Evolutionary conservation across 352 stramenopile species (phyloP).

Genomic region (Phytophthora macrochlamydospora): DNA sequence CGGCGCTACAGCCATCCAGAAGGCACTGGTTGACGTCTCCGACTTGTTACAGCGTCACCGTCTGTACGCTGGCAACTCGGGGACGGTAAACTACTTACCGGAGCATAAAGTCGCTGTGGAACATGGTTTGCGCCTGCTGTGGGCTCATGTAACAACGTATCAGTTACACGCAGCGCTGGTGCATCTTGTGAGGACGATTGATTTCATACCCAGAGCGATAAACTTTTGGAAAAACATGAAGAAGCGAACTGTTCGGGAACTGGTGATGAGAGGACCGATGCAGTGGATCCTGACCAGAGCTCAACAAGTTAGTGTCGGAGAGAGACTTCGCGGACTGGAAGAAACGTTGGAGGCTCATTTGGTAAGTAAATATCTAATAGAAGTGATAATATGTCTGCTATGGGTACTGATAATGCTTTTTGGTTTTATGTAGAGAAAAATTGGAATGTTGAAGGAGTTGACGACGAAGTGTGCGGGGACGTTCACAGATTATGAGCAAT

Average conservation of each 20-base stretch:
- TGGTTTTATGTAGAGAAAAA: constrained; percentile 47
- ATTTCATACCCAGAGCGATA: constrained; percentile 73
- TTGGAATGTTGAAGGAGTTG: constrained; percentile 75
- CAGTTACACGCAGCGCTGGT: constrained; percentile 61
- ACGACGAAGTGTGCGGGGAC: constrained; percentile 40
- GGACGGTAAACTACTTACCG: constrained; percentile 12
- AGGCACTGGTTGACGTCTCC: constrained; percentile 42
- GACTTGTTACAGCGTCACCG: constrained; percentile 50
- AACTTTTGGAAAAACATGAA: constrained; percentile 71
- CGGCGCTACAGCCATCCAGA: constrained; percentile 37
- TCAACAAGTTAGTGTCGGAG: constrained; percentile 55
- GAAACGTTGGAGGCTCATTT: constrained; percentile 70
- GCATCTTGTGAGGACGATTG: constrained; percentile 64
- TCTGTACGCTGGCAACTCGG: constrained; percentile 31
- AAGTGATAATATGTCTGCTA: neutral
- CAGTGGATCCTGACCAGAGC: constrained; percentile 69
- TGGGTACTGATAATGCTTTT: neutral
- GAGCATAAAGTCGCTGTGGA: constrained; percentile 42
- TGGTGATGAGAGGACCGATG: constrained; percentile 55
- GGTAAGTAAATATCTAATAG: constrained; percentile 29
- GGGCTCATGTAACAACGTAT: constrained; percentile 65
- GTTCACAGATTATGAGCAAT: constrained; percentile 41
- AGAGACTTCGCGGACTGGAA: constrained; percentile 69
- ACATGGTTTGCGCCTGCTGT: constrained; percentile 50
- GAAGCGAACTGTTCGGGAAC: constrained; percentile 51